Conservation (phyloP, 352 stramenopile genomes). For the Phytophthora niederhauseri region DNA sequence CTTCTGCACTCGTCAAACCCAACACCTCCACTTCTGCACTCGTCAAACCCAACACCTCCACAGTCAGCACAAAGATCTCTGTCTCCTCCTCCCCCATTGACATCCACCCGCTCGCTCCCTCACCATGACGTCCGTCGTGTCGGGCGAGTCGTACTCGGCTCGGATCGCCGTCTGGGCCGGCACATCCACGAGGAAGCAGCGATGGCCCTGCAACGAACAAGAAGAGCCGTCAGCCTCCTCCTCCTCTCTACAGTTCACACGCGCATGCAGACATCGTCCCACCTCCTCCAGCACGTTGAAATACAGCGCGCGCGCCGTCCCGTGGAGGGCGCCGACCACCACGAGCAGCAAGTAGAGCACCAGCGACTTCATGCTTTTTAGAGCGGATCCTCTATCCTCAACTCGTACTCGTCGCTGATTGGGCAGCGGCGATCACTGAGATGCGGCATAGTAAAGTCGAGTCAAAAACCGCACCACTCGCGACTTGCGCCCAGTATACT, state of each 20-base stretch:
- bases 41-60: neutral
- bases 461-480: neutral
- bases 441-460: slow-evolving; percentile 20
- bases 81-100: too few relatives aligned
- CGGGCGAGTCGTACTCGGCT: slow-evolving; percentile 86
- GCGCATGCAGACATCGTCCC: neutral
- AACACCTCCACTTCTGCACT: slow-evolving; percentile 40
- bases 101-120: neutral
- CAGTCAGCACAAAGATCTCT: neutral
- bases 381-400: neutral
- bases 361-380: neutral
- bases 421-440: slow-evolving; percentile 1
- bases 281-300: slow-evolving; percentile 71
- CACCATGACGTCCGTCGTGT: slow-evolving; percentile 80
- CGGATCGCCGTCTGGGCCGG: slow-evolving; percentile 76
- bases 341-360: slow-evolving; percentile 36
- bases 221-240: neutral
- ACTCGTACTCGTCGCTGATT: slow-evolving; percentile 10
- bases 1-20: slow-evolving; percentile 42
- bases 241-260: neutral
- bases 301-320: slow-evolving; percentile 48
- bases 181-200: slow-evolving; percentile 86
- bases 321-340: slow-evolving; percentile 7
- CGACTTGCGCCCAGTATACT: neutral
- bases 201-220: slow-evolving; percentile 46